Base-by-base conservation (phyloP, 768 basidiomycete species). In the Galerina sulciceps region DNA sequence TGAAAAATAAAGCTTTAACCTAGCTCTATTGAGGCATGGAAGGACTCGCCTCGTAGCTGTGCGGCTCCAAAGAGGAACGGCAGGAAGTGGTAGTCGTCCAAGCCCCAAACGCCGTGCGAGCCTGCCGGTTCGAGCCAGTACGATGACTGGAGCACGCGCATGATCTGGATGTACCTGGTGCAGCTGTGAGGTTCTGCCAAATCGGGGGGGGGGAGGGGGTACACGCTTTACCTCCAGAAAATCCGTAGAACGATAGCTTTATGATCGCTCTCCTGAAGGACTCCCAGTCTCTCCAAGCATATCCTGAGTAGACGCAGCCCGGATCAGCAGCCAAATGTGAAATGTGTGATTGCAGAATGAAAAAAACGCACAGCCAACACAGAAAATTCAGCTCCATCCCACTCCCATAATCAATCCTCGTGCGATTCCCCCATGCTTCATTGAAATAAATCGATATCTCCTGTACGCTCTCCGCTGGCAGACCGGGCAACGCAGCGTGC, bases 101-200 rank as follows among this genome's bases (percentile, higher is more conserved):
- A 76, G 1, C 96, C 96, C 92, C 96, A 99, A 0, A 98, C 96
- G 0, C 96, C 96, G 70, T 99, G 96, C 1, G 97, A 99, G n/a
- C 96, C 96, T 6, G 96, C 96, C 3, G 96, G 96, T 71, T 99
- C 96, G 0, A 98, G 85, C 94, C 96, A 98, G 70, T 99, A 99
- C 2, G 89, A 87, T 3, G 93, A 94, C 65, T 99, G 96, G 1
- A 99, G 80, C 10, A 85, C 67, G 0, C 97, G 86, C 93, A 93
- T 93, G 47, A 90, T 82, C 49, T 85, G 75, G 34, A 94, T 84
- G 66, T 94, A 96, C 64, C 86, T 85, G 82, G 85, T 0, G 51
- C 40, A 9, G 53, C 45, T 36, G n/a, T 17, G 17, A 17, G n/a
- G 18, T 26, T 40, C 3, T 51, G 45, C 43, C 14, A 54, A 43